These are phyloP conservation scores for Zelopaecilomyces penicillatus DNA, from an alignment of 2,329 filamentous ascomycete species.

Conservation along the genomic window DNA sequence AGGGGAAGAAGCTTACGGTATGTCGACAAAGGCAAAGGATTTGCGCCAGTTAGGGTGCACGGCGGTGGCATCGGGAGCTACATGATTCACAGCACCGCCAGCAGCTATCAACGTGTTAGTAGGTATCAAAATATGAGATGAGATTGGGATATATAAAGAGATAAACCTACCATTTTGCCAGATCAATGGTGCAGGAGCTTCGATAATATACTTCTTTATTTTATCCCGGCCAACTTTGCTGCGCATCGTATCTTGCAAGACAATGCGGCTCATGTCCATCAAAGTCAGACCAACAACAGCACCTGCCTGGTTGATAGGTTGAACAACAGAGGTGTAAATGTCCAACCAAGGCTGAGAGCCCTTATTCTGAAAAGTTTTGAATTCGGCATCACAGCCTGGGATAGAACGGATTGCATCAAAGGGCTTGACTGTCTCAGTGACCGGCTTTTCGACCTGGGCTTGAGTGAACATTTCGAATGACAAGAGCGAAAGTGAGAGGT, in stretches of 20 bases:
- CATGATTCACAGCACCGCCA: not conserved
- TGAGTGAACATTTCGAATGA: not conserved
- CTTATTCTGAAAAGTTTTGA: not conserved
- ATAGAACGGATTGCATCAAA: not conserved
- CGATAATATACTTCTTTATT: constrained; percentile 2
- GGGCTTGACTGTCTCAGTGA: not conserved
- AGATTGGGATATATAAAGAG: not conserved
- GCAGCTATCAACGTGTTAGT: not conserved
- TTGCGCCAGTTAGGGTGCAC: constrained; percentile 1
- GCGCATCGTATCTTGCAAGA: not conserved
- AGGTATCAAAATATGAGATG: not conserved
- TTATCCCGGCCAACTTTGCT: not conserved
- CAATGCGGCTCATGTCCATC: not conserved
- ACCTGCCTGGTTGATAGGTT: not conserved
- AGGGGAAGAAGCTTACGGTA: not conserved
- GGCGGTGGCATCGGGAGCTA: not conserved
- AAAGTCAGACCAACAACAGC: constrained; percentile 1
- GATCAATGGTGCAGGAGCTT: not conserved
- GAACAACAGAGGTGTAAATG: not conserved
- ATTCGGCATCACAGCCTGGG: not conserved
- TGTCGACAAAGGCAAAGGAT: constrained; percentile 1
- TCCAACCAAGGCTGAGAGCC: not conserved
- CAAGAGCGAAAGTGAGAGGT: not conserved
- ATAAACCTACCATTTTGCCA: not conserved
- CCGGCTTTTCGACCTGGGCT: not conserved